phyloP scores from a whole-genome alignment of 2,329 filamentous ascomycete genomes.

The Aspergillus sergii region DNA sequence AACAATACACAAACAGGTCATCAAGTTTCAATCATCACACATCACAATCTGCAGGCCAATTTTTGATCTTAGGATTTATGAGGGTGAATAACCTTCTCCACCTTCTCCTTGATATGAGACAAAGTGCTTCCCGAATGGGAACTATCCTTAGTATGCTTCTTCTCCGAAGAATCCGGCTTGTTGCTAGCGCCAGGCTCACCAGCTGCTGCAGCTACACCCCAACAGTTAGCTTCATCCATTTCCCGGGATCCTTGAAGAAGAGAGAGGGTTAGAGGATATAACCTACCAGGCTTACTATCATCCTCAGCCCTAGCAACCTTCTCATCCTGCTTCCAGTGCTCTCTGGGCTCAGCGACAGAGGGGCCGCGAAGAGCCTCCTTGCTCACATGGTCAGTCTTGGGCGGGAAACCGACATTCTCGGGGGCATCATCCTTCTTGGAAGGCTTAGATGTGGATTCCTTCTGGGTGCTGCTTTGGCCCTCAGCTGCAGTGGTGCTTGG shows the following conservation, averaged over 20 bases:
- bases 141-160: slow-evolving; percentile 2
- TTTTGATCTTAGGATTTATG: slow-evolving; percentile 4
- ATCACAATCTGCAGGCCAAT: not conserved
- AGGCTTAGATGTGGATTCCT: not conserved
- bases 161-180: not conserved
- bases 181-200: not conserved
- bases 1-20: not conserved
- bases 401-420: not conserved
- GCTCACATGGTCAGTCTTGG: slow-evolving; percentile 23
- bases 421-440: not conserved
- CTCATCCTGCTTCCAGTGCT: slow-evolving; percentile 6
- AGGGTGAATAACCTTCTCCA: slow-evolving; percentile 30
- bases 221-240: not conserved
- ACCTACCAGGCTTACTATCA: not conserved
- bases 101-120: slow-evolving; percentile 35
- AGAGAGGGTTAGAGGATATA: not conserved
- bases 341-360: slow-evolving; percentile 24
- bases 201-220: not conserved
- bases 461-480: not conserved
- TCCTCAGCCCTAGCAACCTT: slow-evolving; percentile 15
- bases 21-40: not conserved
- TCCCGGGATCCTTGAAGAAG: too few relatives aligned
- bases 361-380: slow-evolving; percentile 35
- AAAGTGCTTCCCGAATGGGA: slow-evolving; percentile 11
- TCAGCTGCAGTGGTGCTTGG: not conserved